Evolutionary conservation across 768 basidiomycete genomes (phyloP).

Genomic region (Amanita polypyramis): DNA sequence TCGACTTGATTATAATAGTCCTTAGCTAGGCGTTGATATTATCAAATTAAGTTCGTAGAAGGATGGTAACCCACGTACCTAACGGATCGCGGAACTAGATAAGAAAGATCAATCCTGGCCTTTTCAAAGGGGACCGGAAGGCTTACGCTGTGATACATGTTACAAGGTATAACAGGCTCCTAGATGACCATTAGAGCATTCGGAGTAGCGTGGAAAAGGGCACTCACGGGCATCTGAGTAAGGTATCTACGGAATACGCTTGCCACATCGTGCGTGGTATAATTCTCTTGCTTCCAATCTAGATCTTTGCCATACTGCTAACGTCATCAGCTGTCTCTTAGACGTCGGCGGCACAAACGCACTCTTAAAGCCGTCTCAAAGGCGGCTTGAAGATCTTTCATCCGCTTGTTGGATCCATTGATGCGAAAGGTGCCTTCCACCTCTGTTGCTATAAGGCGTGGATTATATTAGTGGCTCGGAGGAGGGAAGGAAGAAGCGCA

Average conservation of each 20-base stretch:
- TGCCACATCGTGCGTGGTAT: conserved; percentile 94
- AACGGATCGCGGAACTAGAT: conserved; percentile 69
- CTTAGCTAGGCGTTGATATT: conserved; percentile 34
- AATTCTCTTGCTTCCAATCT: conserved; percentile 80
- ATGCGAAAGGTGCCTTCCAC: conserved; percentile 92
- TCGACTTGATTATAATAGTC: conserved; percentile 59
- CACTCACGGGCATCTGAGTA: conserved; percentile 87
- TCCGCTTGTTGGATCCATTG: conserved; percentile 89
- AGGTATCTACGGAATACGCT: conserved; percentile 94
- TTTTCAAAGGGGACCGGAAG: conserved; percentile 10
- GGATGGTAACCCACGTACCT: conserved; percentile 26
- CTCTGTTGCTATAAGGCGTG: conserved; percentile 56
- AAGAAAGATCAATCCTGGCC: conserved; percentile 9
- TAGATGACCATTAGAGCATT: conserved; percentile 19
- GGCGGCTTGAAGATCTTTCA: conserved; percentile 86
- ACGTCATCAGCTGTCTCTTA: conserved; percentile 5
- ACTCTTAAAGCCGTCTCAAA: conserved; percentile 89
- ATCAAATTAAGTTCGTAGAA: conserved; percentile 11
- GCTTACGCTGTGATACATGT: conserved; percentile 81
- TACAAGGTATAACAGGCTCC: conserved; percentile 93
- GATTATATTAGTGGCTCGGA: conserved; percentile 2
- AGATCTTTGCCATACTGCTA: conserved; percentile 85
- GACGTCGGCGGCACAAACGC: conserved; percentile 13
- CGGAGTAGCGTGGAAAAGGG: not conserved
- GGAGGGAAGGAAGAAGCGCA: conserved; percentile 20